Base-by-base conservation (phyloP, 495 filamentous ascomycete genomes). In the Tuber microsphaerosporum region DNA sequence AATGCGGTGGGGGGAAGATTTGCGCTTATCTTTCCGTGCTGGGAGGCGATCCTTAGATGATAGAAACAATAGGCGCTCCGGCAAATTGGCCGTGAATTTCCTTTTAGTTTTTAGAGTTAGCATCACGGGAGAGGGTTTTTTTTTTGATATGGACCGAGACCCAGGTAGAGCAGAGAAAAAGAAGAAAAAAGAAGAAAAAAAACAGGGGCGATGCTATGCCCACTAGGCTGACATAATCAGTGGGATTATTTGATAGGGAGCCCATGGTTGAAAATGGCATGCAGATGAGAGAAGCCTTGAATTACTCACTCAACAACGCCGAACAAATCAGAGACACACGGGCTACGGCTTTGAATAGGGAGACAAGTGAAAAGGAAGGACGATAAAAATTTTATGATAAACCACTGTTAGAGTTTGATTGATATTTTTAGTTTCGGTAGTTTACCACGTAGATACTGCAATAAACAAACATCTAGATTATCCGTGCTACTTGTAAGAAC, bases 361-460 rank as follows among this genome's bases (percentile, higher is more conserved):
- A 6, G 26, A 9, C 12, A 5, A 17, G 14, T 12, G 26, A 17
- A 65, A 34, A 5, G 8, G 9, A 31, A 61, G 26, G 51, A n/a
- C n/a, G 51, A 61, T 61, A 31, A 61, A 31, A 16, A 6, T 34
- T 34, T 65, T 65, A 43, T 12, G 42, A 43, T 43, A 34, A 1
- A 0, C 56, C 14, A 65, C 26, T 65, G 26, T 17, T 65, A 65
- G 56, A 17, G 12, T 34, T 65, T 65, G 17, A 34, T 65, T 65
- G 56, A 65, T 65, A 65, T 65, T 65, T 65, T 65, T 65, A 17
- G 56, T 65, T 65, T 31, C 56, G 56, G 56, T 65, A 65, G 56
- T 31, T 65, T 65, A 12, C 56, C 56, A 65, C 26, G 56, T 65
- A 34, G 56, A 34, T 65, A 7, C 12, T 31, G 10, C 12, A 65